A percentile compares a stretch with the other conserved stretches of the same genome.
Evolutionary conservation across 176 grass and related monocot genomes (phyloP).

Genomic region (Bothriochloa decipiens): DNA sequence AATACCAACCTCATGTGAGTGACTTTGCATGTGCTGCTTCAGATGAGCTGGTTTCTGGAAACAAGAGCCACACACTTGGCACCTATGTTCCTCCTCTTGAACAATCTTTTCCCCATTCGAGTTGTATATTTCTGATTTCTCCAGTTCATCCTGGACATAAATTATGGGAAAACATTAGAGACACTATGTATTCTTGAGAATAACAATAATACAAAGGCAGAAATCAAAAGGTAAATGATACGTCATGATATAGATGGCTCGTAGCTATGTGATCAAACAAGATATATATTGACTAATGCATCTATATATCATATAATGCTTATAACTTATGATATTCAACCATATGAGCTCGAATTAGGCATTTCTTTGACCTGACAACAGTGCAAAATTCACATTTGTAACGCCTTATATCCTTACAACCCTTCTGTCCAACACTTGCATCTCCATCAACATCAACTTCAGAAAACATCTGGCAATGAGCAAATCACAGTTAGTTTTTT

Average conservation of each 20-base stretch:
- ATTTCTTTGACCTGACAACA: constrained; percentile 63
- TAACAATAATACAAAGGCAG: background rate
- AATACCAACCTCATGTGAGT: constrained; percentile 61
- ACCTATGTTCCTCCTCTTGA: constrained; percentile 28
- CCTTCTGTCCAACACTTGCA: background rate
- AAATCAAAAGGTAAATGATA: background rate
- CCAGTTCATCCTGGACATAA: constrained; percentile 50
- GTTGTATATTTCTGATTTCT: constrained; percentile 45
- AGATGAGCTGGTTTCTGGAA: constrained; percentile 75
- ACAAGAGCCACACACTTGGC: constrained; percentile 56
- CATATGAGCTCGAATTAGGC: constrained; percentile 66
- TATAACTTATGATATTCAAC: constrained; percentile 53
- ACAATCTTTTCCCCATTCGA: constrained; percentile 44
- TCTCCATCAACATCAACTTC: constrained; percentile 27
- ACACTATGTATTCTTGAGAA: background rate
- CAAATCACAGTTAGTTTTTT: background rate
- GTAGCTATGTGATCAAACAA: background rate
- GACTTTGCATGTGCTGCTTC: constrained; percentile 77
- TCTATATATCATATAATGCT: background rate
- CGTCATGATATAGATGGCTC: background rate
- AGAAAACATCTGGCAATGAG: constrained; percentile 49
- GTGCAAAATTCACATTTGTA: constrained; percentile 68
- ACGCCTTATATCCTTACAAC: constrained; percentile 52
- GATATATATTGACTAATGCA: background rate
- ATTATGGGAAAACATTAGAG: background rate